Percentiles rank a stretch among this genome's conserved stretches.
These are phyloP conservation scores for Neoarthrinium moseri DNA, from an alignment of 2,329 filamentous ascomycete species.

Conservation along the genomic window DNA sequence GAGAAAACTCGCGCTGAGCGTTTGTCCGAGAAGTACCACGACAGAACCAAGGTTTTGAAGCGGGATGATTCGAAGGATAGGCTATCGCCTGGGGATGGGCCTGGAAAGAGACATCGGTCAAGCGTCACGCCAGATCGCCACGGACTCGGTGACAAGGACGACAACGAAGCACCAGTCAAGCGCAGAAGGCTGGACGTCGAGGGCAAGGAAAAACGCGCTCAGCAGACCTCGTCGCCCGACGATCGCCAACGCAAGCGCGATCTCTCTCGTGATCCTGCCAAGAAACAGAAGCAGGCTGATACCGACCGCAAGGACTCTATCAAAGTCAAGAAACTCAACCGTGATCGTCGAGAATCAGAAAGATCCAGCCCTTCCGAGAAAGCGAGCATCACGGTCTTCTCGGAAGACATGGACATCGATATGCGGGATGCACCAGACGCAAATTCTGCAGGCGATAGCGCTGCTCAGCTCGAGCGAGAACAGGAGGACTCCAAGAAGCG, in stretches of 20 bases:
- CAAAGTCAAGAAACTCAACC: conserved; percentile 37
- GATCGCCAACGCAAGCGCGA: conserved; percentile 43
- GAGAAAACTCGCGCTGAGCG: conserved; percentile 46
- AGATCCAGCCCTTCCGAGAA: conserved; percentile 44
- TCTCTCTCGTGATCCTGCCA: conserved; percentile 38
- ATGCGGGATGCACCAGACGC: conserved; percentile 47
- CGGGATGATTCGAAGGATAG: conserved; percentile 60
- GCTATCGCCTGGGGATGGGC: conserved; percentile 47
- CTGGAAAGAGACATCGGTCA: conserved; percentile 57
- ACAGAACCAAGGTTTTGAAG: conserved; percentile 60
- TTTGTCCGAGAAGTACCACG: conserved; percentile 54
- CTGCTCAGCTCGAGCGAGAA: conserved; percentile 31
- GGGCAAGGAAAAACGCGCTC: conserved; percentile 46
- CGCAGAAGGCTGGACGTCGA: conserved; percentile 57
- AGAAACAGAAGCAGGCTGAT: conserved; percentile 30
- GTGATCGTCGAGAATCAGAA: conserved; percentile 39
- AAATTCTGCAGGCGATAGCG: conserved; percentile 15
- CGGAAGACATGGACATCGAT: conserved; percentile 54
- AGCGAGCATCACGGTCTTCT: conserved; percentile 54
- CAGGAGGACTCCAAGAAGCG: conserved; percentile 34
- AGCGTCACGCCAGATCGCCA: conserved; percentile 58
- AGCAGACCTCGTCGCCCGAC: conserved; percentile 43
- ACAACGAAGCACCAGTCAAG: conserved; percentile 51
- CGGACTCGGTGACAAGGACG: conserved; percentile 53
- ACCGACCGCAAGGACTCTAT: conserved; percentile 33